Percentiles rank a stretch among this genome's conserved stretches.
phyloP scores from a whole-genome alignment of 23 red algal species.

The Pyropia yezoensis region DNA sequence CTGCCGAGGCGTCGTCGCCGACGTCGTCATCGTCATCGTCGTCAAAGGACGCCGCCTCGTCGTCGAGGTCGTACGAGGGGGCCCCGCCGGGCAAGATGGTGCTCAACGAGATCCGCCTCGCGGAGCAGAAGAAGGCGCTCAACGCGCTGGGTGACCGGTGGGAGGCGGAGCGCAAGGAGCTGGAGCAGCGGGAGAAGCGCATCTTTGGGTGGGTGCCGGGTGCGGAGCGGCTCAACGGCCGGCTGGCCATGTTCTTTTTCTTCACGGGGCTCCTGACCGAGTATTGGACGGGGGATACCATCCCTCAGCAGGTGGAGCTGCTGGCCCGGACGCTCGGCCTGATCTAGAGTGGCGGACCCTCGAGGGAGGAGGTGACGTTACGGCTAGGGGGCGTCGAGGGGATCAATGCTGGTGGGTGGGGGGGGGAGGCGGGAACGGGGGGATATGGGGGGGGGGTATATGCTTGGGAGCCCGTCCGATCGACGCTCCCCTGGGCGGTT shows the following conservation, averaged over 20 bases:
- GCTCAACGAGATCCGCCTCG: conserved; percentile 43
- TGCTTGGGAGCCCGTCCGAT: too few species aligned
- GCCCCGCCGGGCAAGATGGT: conserved; percentile 38
- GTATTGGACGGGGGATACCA: conserved; percentile 82
- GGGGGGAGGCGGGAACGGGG: too few species aligned
- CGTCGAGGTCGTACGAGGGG: conserved; percentile 4
- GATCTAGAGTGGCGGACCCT: conserved; percentile 10
- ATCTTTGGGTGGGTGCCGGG: conserved; percentile 69
- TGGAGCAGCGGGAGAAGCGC: conserved; percentile 46
- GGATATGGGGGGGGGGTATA: too few species aligned
- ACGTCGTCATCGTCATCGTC: too few species aligned
- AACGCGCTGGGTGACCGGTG: conserved; percentile 43
- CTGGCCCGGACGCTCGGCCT: conserved; percentile 74
- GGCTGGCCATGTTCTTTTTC: conserved; percentile 88
- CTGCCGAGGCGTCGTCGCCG: too few species aligned
- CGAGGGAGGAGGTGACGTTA: not conserved
- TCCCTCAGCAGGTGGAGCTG: conserved; percentile 87
- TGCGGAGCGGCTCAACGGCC: conserved; percentile 85
- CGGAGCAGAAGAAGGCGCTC: conserved; percentile 58
- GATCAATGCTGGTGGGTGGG: too few species aligned
- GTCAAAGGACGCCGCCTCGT: too few species aligned
- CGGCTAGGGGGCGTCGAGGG: too few species aligned
- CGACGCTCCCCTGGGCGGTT: too few species aligned
- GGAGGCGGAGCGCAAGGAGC: conserved; percentile 31
- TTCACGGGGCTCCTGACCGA: conserved; percentile 82